phyloP scores from a whole-genome alignment of 164 flowering plant genomes.

The Tinospora cordifolia region DNA sequence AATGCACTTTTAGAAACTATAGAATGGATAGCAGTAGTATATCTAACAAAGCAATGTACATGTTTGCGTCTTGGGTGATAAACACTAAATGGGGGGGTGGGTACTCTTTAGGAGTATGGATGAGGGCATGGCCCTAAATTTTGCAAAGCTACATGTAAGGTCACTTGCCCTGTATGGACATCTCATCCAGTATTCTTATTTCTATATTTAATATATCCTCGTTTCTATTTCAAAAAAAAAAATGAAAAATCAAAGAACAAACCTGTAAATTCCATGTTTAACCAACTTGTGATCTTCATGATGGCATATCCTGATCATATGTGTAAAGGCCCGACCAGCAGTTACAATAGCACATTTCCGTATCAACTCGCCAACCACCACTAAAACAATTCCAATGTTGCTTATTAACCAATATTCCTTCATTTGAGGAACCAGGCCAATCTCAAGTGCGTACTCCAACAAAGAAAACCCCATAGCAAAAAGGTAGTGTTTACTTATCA shows the following conservation, averaged over 20 bases:
- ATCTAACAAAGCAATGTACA: no score
- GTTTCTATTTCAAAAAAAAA: no score
- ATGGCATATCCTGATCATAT: conserved; percentile 48
- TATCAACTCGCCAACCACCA: conserved; percentile 69
- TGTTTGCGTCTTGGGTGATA: no score
- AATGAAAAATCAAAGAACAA: background rate
- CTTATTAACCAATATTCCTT: conserved; percentile 79
- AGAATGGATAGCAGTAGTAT: no score
- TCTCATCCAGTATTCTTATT: no score
- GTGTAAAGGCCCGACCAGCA: conserved; percentile 83
- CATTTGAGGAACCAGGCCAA: conserved; percentile 49
- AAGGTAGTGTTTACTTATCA: conserved; percentile 64
- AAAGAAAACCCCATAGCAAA: conserved; percentile 67
- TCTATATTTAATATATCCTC: no score
- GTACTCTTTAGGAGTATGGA: no score
- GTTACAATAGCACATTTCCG: conserved; percentile 78
- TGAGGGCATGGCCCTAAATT: no score
- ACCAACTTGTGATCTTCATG: conserved; percentile 64
- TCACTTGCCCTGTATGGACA: no score
- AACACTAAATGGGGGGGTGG: no score
- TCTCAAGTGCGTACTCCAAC: conserved; percentile 61
- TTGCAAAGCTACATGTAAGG: no score
- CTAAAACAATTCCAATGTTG: conserved; percentile 64
- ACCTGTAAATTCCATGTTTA: conserved; percentile 66
- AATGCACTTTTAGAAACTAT: no score